Base-by-base conservation (phyloP, 129 eudicot genomes). In the Flaveria trinervia region DNA sequence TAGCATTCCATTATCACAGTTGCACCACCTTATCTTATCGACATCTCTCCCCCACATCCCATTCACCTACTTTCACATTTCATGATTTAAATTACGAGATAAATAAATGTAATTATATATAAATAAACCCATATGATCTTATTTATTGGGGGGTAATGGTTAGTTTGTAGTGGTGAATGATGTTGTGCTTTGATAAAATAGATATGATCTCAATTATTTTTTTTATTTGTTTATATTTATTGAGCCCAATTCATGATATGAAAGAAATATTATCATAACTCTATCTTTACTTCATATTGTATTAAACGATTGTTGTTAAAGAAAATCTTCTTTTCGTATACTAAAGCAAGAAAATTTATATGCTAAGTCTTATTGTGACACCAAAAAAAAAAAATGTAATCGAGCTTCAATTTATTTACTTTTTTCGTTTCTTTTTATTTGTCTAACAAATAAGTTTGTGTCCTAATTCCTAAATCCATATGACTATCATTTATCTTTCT, bases 21-120 rank as follows among this genome's bases (percentile, higher is more conserved):
- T 83, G 85, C 90, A 84, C 85, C 84, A 84, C 88, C 96, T 89
- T 89, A 87, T 89, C 96, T 87, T 59, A 59, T 59, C 65, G 28
- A 59, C 65, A 20, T 85, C 71, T 79, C 79, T 82, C 70, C 85
- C 86, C 89, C 87, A 74, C 89, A 62, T 60, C 73, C 85, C 85
- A 70, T 75, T 75, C 60, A 83, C 77, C 68, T 70, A 43, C 60
- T 75, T 50, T 60, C 75, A 70, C 61, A 68, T 74, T 68, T 39
- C 71, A 70, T 18, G 48, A 70, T 56, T 75, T 75, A 48, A 10
- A 22, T 73, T 64, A 52, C 57, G 56, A 64, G 41, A 72, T 65
- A 65, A 72, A 71, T 59, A 71, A 70, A 15, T 52, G 43, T 41
- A 36, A 36, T 20, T 28, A 26, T 3, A 43, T 17, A 67, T 43